Base-by-base conservation (phyloP, 1,284 basidiomycete species). In the Puccinia brachypodii region DNA sequence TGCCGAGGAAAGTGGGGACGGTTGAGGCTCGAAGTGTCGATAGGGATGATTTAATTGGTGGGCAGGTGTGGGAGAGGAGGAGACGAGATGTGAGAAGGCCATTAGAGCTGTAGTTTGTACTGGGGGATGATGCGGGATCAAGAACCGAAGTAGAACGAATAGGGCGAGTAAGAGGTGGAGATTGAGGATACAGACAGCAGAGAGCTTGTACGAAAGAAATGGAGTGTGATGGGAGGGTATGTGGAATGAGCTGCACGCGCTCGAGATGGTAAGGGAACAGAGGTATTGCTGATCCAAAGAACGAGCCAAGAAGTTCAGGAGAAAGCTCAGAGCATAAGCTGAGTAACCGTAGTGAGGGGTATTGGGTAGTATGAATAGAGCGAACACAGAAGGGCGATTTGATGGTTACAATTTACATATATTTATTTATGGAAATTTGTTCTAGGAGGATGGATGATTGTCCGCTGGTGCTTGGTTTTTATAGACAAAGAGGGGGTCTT, bases 21-120 rank as follows among this genome's bases (percentile, higher is more conserved):
- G 71, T 1, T 74, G 68, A 14, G 78, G 56, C 16, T 69, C 78
- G 33, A 81, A 81, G 56, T 33, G 71, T 33, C 44, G 71, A 42
- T 72, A 79, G 13, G 77, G 36, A 13, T 72, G 77, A 56, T 60
- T 50, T 25, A 75, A 28, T 25, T 69, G 64, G 19, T 79, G 77
- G 44, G 64, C 64, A 58, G 77, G 66, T 11, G 77, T 72, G 38
- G 77, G 77, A 58, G 77, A 79, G 19, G 77, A 72, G 25, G 77
- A 79, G 31, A 79, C 66, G 56, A 79, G 53, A 58, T 79, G 77
- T 31, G 77, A 71, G 44, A 68, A 58, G 8, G 77, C 77, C 77
- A 79, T 79, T 44, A 40, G 40, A 68, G 6, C 36, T 25, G n/a
- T 6, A 8, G 25, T 58, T 58, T 42, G 11, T 40, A n/a, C 28